Evolutionary conservation across 108 stramenopile genomes (phyloP).

Genomic region (Mediolabrus comicus): DNA sequence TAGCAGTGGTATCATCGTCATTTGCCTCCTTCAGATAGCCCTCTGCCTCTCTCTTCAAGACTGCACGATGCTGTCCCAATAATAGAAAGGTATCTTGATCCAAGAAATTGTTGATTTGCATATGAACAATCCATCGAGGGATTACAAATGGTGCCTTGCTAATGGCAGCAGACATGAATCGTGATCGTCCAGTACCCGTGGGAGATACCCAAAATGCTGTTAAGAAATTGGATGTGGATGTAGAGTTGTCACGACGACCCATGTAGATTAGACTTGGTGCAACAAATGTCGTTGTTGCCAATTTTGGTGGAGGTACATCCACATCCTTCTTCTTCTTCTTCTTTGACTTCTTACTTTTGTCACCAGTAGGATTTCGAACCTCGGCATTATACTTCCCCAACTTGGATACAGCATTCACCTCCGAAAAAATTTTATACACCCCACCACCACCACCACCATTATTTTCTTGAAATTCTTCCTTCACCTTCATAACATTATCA

Average conservation of each 20-base stretch:
- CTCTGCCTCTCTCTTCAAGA: slow-evolving; percentile 58
- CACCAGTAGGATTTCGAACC: slow-evolving; percentile 6
- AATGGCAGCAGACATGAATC: slow-evolving; percentile 60
- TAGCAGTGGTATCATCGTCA: not conserved
- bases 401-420: slow-evolving; percentile 53
- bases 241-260: slow-evolving; percentile 41
- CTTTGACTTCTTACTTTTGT: not conserved
- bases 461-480: slow-evolving; percentile 31
- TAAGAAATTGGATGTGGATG: slow-evolving; percentile 41
- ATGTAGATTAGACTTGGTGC: slow-evolving; percentile 42
- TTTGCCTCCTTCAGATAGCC: slow-evolving; percentile 20
- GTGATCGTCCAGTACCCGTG: slow-evolving; percentile 50
- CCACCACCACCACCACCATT: not conserved
- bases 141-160: slow-evolving; percentile 27
- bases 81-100: slow-evolving; percentile 76
- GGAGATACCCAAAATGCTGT: slow-evolving; percentile 66
- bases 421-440: slow-evolving; percentile 44
- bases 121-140: slow-evolving; percentile 56
- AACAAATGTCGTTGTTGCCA: slow-evolving; percentile 47
- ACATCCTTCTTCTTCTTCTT: slow-evolving; percentile 5
- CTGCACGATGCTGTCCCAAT: slow-evolving; percentile 53
- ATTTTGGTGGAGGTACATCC: slow-evolving; percentile 6
- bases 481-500: slow-evolving; percentile 30
- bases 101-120: slow-evolving; percentile 58
- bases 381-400: slow-evolving; percentile 36